phyloP scores from a whole-genome alignment of 2,329 filamentous ascomycete species.

The Camillea tinctor region DNA sequence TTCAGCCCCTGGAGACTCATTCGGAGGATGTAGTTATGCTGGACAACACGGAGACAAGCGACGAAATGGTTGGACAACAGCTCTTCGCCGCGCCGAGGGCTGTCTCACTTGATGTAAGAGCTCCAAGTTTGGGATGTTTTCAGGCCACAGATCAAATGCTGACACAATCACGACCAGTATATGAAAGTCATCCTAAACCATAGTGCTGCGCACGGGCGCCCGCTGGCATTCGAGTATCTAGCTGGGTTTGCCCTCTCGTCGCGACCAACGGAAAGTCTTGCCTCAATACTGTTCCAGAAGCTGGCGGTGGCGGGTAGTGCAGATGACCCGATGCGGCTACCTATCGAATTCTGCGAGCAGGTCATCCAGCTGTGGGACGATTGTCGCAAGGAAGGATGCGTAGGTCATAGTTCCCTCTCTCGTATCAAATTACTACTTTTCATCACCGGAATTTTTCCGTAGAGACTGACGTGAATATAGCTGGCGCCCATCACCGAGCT shows the following conservation, averaged over 20 bases:
- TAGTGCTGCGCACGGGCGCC: constrained; percentile 50
- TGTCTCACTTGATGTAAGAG: constrained; percentile 45
- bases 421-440: not conserved
- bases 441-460: no score
- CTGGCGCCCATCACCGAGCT: constrained; percentile 65
- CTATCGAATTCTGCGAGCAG: constrained; percentile 62
- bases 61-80: constrained; percentile 12
- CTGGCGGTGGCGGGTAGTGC: constrained; percentile 57
- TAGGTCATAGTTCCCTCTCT: constrained; percentile 23
- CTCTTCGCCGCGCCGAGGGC: constrained; percentile 9
- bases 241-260: constrained; percentile 65
- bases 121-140: not conserved
- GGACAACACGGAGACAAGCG: constrained; percentile 26
- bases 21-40: constrained; percentile 39
- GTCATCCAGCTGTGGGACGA: constrained; percentile 67
- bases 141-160: constrained; percentile 14
- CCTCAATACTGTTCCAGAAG: constrained; percentile 65
- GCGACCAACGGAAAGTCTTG: constrained; percentile 58
- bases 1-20: constrained; percentile 57
- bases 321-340: constrained; percentile 51
- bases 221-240: constrained; percentile 67
- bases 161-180: constrained; percentile 44
- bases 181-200: constrained; percentile 66
- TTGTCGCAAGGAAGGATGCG: constrained; percentile 59
- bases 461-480: constrained; percentile 31